phyloP scores from a whole-genome alignment of 148 eudicot species.

The Rhododendron henanense region DNA sequence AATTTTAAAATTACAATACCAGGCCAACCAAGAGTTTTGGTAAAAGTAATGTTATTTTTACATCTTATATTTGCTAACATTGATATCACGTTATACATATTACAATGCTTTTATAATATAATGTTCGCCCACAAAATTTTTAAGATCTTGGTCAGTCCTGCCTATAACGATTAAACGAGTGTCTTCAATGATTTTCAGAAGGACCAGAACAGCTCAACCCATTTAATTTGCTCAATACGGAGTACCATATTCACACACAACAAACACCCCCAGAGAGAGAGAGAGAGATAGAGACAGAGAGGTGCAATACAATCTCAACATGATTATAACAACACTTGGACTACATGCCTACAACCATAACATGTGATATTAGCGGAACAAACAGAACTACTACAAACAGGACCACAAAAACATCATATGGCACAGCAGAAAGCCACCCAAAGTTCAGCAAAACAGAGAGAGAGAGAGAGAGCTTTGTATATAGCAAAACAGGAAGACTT shows the following conservation, averaged over 20 bases:
- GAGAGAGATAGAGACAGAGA: too few species aligned
- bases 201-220: neutral
- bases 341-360: neutral
- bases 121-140: too few species aligned
- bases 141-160: too few species aligned
- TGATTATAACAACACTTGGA: neutral
- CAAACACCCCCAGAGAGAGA: too few species aligned
- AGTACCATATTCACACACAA: too few species aligned
- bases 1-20: too few species aligned
- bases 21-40: too few species aligned
- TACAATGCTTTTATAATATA: too few species aligned
- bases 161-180: neutral
- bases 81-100: too few species aligned
- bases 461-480: neutral
- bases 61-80: too few species aligned
- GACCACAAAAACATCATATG: neutral
- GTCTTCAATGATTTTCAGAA: neutral
- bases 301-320: neutral
- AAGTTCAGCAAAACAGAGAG: neutral
- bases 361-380: neutral
- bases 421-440: neutral
- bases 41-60: too few species aligned
- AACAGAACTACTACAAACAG: neutral
- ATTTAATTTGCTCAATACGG: neutral
- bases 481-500: neutral